Conservation (phyloP, 2,329 filamentous ascomycete species). For the Uncinocarpus reesii region DNA sequence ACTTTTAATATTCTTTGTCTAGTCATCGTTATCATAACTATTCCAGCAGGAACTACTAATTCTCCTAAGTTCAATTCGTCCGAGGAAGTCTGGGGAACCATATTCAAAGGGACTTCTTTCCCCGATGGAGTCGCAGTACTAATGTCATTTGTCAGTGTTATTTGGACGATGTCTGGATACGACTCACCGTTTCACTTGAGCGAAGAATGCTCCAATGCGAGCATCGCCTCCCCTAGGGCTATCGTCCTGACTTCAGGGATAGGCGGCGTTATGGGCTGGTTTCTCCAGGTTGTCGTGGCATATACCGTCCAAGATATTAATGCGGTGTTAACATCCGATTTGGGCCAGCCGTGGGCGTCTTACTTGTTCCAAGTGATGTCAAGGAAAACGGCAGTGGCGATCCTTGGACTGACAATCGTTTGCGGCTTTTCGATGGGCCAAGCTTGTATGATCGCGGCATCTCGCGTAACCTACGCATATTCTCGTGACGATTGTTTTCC, state of each 20-base stretch:
- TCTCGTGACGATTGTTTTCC: slow-evolving; percentile 63
- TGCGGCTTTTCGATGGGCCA: slow-evolving; percentile 64
- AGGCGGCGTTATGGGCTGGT: slow-evolving; percentile 60
- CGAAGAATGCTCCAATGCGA: slow-evolving; percentile 65
- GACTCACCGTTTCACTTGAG: slow-evolving; percentile 62
- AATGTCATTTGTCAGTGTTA: slow-evolving; percentile 61
- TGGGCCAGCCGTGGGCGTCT: slow-evolving; percentile 61
- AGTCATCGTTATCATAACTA: slow-evolving; percentile 56
- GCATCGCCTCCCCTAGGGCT: slow-evolving; percentile 57
- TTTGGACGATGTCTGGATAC: slow-evolving; percentile 60
- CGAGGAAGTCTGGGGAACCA: slow-evolving; percentile 53
- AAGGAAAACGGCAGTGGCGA: slow-evolving; percentile 49
- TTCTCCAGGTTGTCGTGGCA: slow-evolving; percentile 61
- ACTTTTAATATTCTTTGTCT: slow-evolving; percentile 61
- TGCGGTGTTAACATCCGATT: slow-evolving; percentile 47
- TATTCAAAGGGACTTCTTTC: slow-evolving; percentile 57
- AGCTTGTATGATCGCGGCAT: slow-evolving; percentile 59
- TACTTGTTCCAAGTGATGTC: slow-evolving; percentile 58
- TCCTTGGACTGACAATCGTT: slow-evolving; percentile 56
- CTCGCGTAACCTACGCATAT: slow-evolving; percentile 61
- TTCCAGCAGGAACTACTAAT: slow-evolving; percentile 51
- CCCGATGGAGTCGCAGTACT: slow-evolving; percentile 57
- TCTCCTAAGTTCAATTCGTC: slow-evolving; percentile 50
- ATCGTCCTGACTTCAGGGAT: slow-evolving; percentile 59
- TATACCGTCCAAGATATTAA: slow-evolving; percentile 59